These are phyloP conservation scores for Wallacemonas rigidus DNA, from an alignment of 208 protist species.

Conservation along the genomic window DNA sequence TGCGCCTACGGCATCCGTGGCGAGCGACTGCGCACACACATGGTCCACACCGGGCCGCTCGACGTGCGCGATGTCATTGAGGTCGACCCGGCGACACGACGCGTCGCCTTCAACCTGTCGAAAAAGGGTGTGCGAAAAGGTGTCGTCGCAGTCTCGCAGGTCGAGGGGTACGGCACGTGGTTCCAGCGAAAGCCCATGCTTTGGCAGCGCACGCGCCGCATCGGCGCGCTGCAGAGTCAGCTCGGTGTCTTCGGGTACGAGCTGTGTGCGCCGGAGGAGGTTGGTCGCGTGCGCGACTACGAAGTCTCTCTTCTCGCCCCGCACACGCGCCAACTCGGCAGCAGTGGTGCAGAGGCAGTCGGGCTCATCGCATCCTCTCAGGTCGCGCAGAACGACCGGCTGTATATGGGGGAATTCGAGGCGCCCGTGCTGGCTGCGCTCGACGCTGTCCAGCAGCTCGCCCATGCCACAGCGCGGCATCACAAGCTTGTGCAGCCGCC, in stretches of 20 bases:
- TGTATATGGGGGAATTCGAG: constrained; percentile 90
- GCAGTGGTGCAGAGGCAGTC: constrained; percentile 64
- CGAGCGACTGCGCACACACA: constrained; percentile 81
- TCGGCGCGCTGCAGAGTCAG: constrained; percentile 80
- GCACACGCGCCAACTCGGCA: constrained; percentile 57
- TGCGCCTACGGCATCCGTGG: constrained; percentile 76
- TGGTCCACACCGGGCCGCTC: constrained; percentile 78
- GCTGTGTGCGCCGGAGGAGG: constrained; percentile 36
- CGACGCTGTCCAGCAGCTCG: constrained; percentile 81
- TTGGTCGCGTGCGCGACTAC: constrained; percentile 55
- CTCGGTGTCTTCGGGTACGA: constrained; percentile 79
- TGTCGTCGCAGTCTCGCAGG: constrained; percentile 79
- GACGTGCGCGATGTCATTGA: constrained; percentile 71
- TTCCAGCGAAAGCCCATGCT: constrained; percentile 90
- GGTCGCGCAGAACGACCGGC: constrained; percentile 73
- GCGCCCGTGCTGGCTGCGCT: constrained; percentile 75
- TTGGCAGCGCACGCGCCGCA: constrained; percentile 83
- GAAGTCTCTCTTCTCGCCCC: constrained; percentile 74
- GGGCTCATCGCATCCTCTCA: constrained; percentile 77
- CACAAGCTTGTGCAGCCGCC: constrained; percentile 54
- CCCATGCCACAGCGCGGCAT: constrained; percentile 65
- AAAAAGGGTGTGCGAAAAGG: constrained; percentile 57
- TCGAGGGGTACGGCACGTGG: constrained; percentile 86
- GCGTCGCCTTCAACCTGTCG: constrained; percentile 54
- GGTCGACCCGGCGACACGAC: constrained; percentile 33